Base-by-base conservation (phyloP, 441 rosid species). In the Geranium incanum region DNA sequence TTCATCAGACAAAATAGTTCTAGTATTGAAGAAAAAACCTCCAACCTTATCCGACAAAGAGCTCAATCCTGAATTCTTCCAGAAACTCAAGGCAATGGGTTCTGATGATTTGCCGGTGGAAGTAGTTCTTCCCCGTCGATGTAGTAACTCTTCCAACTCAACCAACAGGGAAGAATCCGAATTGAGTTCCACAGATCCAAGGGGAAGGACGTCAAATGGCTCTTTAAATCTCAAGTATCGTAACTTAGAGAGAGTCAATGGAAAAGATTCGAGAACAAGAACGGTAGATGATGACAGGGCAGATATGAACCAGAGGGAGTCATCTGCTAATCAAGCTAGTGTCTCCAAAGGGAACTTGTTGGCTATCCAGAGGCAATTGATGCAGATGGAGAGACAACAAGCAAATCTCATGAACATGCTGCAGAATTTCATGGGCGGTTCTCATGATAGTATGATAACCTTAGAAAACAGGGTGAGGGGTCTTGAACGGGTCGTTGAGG, bases 341-440 rank as follows among this genome's bases (percentile, higher is more conserved):
- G 78, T 81, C 75, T 70, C 90, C 71, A 88, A 87, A 82, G 97
- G 94, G 74, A 93, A 85, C 76, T 93, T 93, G 98, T 80, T 90
- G 82, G 95, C 96, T 69, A 93, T 95, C 76, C 99, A 95, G 85
- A 91, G 97, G 80, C 99, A 95, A 76, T 82, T 95, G 60, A 75
- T 86, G 83, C 95, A 86, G 80, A 81, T 95, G 80, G 98, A 95
- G 86, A 91, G 95, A 76, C 99, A 93, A 75, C 99, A 95, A 80
- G 76, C 83, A 59, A 89, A 91, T 86, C 95, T 95, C 64, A 88
- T 91, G 95, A 87, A 89, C 81, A 89, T 93, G 97, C 84, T 93
- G 76, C 97, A 95, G 92, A 98, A 93, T 74, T 93, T 95, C 78
- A 95, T 95, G 90, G 99, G 99, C 60, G 97, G 98, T 39, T 95